Percentiles rank a stretch among this genome's conserved stretches.
Conservation (phyloP, 495 filamentous ascomycete species). For the Daldinia decipiens region DNA sequence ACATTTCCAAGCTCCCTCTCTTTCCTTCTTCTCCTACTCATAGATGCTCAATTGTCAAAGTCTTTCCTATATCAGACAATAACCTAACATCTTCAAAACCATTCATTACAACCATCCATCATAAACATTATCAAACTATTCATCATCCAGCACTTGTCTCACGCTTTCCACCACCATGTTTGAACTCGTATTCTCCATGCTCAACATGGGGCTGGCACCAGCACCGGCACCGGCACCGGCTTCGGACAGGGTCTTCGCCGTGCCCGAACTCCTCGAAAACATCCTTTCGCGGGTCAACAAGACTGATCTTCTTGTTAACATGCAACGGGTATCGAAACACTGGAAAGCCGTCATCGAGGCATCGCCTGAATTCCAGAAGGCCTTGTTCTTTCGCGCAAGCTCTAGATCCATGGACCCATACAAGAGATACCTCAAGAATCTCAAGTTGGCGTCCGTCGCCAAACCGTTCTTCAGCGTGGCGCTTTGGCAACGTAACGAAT, state of each 20-base stretch:
- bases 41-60: too few species aligned
- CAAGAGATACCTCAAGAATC: not conserved
- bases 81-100: not conserved
- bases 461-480: too few species aligned
- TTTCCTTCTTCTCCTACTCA: not conserved
- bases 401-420: not conserved
- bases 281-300: not conserved
- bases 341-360: conserved; percentile 5
- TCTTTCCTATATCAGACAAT: not conserved
- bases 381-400: not conserved
- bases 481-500: too few species aligned
- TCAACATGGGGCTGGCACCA: too few species aligned
- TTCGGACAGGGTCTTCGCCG: not conserved
- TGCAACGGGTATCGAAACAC: conserved; percentile 8
- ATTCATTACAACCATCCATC: not conserved
- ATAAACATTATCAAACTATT: too few species aligned
- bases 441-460: too few species aligned
- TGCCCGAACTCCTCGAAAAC: conserved; percentile 9
- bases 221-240: not conserved
- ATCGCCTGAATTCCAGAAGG: not conserved
- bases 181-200: too few species aligned
- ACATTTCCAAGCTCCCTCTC: not conserved
- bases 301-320: not conserved
- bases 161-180: too few species aligned
- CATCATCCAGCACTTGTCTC: too few species aligned